Evolutionary conservation across 106 monocot genomes (phyloP), one percentile per base, ranked within the genome.

Genomic region (Apostasia ramifera): DNA sequence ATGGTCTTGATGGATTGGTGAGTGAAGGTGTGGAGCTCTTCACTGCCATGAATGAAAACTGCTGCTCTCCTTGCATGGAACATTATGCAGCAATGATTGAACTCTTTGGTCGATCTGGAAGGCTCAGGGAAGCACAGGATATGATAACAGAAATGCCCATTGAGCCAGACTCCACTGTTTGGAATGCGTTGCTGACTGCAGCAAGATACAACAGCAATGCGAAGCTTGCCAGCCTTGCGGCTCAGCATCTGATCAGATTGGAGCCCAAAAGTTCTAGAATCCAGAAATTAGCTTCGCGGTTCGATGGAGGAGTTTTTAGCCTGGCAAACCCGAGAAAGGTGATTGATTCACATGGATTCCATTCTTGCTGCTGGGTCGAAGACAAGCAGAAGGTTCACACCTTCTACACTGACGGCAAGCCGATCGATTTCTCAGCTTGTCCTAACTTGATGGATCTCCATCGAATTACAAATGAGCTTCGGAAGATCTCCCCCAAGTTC

Each of bases 21-120:
- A 77, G 66, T 45, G 89, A 95, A 78, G 91, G 82, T n/a, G 79
- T 71, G 45, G 53, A 81, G 0, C 54, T 92, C 37, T 89, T 92
- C 75, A 67, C 66, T 54, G 74, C 59, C 43, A 84, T 92, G 84
- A 15, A 6, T 4, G 74, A 80, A 26, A 59, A 79, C 2, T 76
- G 82, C 68, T 51, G 80, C 57, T 61, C 68, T 39, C 81, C 73
- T 46, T 45, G 69, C 40, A 66, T 67, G 48, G 86, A 91, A 13
- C 82, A 88, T 79, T 95, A 86, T 58, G 58, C 68, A 39, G 86
- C 69, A 40, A 86, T 92, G 84, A 80, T 95, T 11, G 74, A 83
- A 78, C 82, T 95, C 8, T 77, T 82, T 69, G 84, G 95, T 42
- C 86, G 82, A 57, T 76, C 92, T 9, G 83, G 84, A 67, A 75